Base-by-base conservation (phyloP, 768 basidiomycete genomes). In the Symmetrospora coprosmae region DNA sequence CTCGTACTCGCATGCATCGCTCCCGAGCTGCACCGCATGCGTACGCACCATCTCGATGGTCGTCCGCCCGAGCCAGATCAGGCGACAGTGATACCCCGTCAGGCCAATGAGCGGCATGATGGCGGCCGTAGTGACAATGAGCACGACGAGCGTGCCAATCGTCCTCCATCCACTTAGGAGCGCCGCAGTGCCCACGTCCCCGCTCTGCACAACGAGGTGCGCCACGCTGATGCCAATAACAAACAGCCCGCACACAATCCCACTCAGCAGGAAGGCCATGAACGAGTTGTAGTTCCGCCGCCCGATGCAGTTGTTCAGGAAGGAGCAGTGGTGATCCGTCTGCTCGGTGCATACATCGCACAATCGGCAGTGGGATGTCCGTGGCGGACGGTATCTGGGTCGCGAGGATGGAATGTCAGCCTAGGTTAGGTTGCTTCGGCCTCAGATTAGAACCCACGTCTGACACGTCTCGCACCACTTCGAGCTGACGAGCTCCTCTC, bases 311-410 rank as follows among this genome's bases (percentile, higher is more conserved):
- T 89, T 94, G 71, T 96, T 94, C 19, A 99, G 65, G 64, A 75
- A 76, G 1, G 75, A 70, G 61, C 75, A 76, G 13, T 88, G 87
- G 69, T 91, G 86, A 71, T 92, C 90, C 65, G 91, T 96, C 9
- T 84, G 83, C 65, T 96, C 91, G 16, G 96, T 88, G 69, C 92
- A 99, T 70, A 97, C 97, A 67, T 94, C 88, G 70, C 92, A 99
- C 85, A 94, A 80, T 71, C 90, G 87, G 72, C 92, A 99, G 72
- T 99, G 92, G 69, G 87, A 92, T 19, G 89, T 85, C 64, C 92
- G 76, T 3, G 92, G 92, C 6, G 92, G 88, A 19, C 92, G 82
- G 70, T 96, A 99, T 11, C 56, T 59, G 43, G 13, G 9, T 31
- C 7, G 21, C 17, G 11, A 23, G 14, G 21, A 13, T 34, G 21